Evolutionary conservation across 1,284 basidiomycete species (phyloP).

Genomic region (Ceratorhiza oryzae-sativae): DNA sequence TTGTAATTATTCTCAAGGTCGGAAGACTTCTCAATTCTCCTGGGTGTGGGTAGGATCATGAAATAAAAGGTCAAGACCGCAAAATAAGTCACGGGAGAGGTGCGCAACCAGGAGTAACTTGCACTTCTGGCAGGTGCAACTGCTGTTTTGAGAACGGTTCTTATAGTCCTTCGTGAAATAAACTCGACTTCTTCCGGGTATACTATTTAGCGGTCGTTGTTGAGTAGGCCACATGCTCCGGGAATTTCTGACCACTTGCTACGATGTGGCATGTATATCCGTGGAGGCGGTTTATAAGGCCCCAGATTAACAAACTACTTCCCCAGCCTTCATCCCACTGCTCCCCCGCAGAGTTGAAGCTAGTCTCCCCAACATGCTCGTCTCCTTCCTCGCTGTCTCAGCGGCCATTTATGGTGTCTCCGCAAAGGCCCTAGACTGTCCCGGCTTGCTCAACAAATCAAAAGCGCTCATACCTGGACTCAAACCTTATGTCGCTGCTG

Average conservation of each 20-base stretch:
- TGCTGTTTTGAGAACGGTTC: neutral
- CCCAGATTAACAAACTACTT: neutral
- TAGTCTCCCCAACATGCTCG: neutral
- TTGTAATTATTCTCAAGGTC: too few relatives aligned
- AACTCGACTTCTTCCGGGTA: neutral
- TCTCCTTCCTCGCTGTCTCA: slow-evolving; percentile 1
- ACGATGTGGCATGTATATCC: neutral
- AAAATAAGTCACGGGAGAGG: neutral
- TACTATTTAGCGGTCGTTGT: neutral
- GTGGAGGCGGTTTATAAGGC: too few relatives aligned
- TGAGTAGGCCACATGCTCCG: neutral
- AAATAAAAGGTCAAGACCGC: neutral
- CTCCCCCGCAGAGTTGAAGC: neutral
- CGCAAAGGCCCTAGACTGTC: slow-evolving; percentile 21
- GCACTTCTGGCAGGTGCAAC: neutral
- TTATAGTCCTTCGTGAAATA: neutral
- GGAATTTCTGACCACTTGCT: neutral
- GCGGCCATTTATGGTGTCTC: neutral
- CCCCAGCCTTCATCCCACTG: neutral
- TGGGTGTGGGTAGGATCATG: neutral
- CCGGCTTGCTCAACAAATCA: slow-evolving; percentile 15
- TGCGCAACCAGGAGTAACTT: neutral
- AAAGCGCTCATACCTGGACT: slow-evolving; percentile 5
- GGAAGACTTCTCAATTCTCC: slow-evolving; percentile 3
- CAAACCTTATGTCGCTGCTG: slow-evolving; percentile 18